These are phyloP conservation scores for Skeletonema costatum DNA, from an alignment of 108 stramenopile genomes.

Conservation along the genomic window DNA sequence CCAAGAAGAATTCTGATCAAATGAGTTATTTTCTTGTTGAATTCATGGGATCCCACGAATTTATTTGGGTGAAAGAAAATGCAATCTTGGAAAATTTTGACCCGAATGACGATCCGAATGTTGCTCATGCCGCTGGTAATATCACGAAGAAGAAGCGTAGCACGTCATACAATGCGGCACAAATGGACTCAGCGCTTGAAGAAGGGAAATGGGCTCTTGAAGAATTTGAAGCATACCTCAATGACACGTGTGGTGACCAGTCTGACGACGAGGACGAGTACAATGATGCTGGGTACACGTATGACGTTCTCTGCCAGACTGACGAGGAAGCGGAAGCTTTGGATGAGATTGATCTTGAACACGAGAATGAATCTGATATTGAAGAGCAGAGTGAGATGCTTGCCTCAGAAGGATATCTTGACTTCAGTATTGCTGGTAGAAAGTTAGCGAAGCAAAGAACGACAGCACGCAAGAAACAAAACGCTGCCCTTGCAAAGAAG, in stretches of 20 bases:
- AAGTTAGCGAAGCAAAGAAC: constrained; percentile 78
- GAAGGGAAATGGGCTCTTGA: constrained; percentile 76
- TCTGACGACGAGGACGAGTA: constrained; percentile 57
- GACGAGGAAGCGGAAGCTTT: constrained; percentile 82
- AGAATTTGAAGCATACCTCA: constrained; percentile 67
- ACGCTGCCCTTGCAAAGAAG: constrained; percentile 60
- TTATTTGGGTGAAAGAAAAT: constrained; percentile 86
- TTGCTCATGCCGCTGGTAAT: constrained; percentile 41
- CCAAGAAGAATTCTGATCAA: constrained; percentile 56
- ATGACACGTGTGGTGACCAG: constrained; percentile 60
- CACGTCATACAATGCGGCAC: constrained; percentile 63
- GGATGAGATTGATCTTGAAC: constrained; percentile 27
- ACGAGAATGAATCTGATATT: constrained; percentile 49
- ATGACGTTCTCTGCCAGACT: constrained; percentile 66
- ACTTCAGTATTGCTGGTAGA: constrained; percentile 68
- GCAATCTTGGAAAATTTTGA: constrained; percentile 88
- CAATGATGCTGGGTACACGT: constrained; percentile 69
- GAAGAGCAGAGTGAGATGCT: constrained; percentile 82
- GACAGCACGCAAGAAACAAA: constrained; percentile 69
- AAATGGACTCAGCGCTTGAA: constrained; percentile 70
- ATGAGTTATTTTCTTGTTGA: constrained; percentile 90
- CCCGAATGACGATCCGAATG: constrained; percentile 78
- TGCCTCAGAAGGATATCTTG: constrained; percentile 72
- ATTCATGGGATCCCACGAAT: constrained; percentile 89
- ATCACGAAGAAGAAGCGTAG: constrained; percentile 70